Evolutionary conservation across 371 early-diverging fungal genomes (phyloP).

Genomic region (Circinella umbellata): DNA sequence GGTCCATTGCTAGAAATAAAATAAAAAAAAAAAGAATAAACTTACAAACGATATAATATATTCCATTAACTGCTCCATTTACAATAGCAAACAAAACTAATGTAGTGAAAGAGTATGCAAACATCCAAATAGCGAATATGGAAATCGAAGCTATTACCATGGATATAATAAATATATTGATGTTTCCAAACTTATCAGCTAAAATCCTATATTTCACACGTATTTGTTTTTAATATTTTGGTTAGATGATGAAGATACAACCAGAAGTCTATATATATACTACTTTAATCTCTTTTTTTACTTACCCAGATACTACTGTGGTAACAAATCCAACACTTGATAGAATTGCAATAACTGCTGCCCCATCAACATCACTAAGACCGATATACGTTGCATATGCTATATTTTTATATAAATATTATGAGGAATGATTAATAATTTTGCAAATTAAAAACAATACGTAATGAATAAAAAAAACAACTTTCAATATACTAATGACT

Average conservation of each 20-base stretch:
- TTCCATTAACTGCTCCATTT: neutral
- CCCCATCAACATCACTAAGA: neutral
- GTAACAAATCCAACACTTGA: neutral
- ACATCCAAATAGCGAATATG: neutral
- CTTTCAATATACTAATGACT: neutral
- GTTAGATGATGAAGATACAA: too few relatives aligned
- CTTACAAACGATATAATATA: neutral
- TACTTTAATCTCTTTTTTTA: neutral
- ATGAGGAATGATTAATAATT: too few relatives aligned
- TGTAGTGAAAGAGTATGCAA: neutral
- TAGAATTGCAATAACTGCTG: neutral
- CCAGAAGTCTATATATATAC: neutral
- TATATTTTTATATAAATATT: neutral
- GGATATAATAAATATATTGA: neutral
- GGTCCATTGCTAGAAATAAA: too few relatives aligned
- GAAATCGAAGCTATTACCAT: constrained; percentile 1
- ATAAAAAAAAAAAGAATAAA: neutral
- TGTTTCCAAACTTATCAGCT: neutral
- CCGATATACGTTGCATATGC: neutral
- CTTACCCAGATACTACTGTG: neutral
- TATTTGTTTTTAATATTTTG: too few relatives aligned
- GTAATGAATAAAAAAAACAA: too few relatives aligned
- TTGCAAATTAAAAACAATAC: too few relatives aligned
- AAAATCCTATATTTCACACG: neutral
- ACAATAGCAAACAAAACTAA: neutral